phyloP scores from a whole-genome alignment of 116 monocot genomes.

The Cymodocea nodosa region DNA sequence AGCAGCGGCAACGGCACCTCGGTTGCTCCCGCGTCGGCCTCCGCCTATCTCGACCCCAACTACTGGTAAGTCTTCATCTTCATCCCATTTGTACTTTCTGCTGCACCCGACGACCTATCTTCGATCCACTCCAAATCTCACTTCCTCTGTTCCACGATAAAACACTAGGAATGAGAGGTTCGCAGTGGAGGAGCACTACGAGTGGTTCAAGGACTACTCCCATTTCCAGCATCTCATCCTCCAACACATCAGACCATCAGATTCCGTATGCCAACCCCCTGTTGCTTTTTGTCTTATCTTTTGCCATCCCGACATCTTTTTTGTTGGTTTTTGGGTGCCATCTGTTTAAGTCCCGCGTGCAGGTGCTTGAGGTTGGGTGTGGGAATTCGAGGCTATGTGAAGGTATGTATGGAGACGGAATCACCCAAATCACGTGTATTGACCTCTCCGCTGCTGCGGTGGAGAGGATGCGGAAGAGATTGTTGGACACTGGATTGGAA shows the following conservation, averaged over 20 bases:
- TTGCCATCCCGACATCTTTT: background rate
- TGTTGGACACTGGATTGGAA: constrained; percentile 33
- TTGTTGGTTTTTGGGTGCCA: background rate
- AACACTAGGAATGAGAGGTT: constrained; percentile 64
- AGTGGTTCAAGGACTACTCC: constrained; percentile 95
- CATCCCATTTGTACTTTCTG: background rate
- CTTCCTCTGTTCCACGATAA: background rate
- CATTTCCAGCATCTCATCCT: constrained; percentile 79
- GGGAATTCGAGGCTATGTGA: constrained; percentile 77
- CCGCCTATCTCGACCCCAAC: constrained; percentile 36
- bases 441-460: constrained; percentile 75
- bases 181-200: constrained; percentile 84
- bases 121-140: background rate
- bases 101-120: no score
- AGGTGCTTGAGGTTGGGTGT: constrained; percentile 88
- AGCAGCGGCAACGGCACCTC: background rate
- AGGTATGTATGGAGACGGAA: constrained; percentile 46
- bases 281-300: background rate
- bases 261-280: constrained; percentile 26
- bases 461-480: constrained; percentile 40
- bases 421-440: constrained; percentile 62
- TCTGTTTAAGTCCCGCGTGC: background rate
- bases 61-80: constrained; percentile 35
- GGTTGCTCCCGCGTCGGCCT: constrained; percentile 16
- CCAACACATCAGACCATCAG: constrained; percentile 36